Conservation (phyloP, 208 protist genomes). For the Trypanosoma cruzi region DNA sequence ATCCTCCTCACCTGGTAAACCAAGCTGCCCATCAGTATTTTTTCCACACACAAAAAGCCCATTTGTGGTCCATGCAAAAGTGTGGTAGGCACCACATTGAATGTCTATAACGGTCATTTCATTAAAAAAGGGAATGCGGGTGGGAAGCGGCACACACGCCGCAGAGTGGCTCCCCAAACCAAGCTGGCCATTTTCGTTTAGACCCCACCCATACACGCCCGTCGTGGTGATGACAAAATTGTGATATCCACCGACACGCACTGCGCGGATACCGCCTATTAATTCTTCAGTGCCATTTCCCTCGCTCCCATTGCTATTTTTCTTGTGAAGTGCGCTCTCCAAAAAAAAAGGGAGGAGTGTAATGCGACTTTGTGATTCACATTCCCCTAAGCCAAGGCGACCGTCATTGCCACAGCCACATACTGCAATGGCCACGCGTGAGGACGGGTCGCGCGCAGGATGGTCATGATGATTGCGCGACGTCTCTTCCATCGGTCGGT, state of each 20-base stretch:
- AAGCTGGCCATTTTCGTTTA: constrained; percentile 83
- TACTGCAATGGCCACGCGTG: constrained; percentile 43
- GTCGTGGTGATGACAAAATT: constrained; percentile 67
- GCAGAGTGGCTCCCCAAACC: constrained; percentile 43
- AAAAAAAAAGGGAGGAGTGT: constrained; percentile 32
- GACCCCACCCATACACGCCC: constrained; percentile 75
- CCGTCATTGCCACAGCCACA: constrained; percentile 83
- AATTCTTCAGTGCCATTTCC: constrained; percentile 2
- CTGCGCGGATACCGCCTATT: constrained; percentile 31
- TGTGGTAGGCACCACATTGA: constrained; percentile 46
- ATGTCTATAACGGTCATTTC: constrained; percentile 33
- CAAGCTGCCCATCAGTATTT: constrained; percentile 87
- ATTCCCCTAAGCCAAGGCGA: constrained; percentile 60
- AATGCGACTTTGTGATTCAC: constrained; percentile 20
- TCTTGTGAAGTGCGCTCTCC: not conserved
- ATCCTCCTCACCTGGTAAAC: constrained; percentile 40
- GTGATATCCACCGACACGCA: constrained; percentile 85
- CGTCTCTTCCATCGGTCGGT: constrained; percentile 1
- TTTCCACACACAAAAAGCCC: constrained; percentile 72
- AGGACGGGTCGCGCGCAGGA: not conserved
- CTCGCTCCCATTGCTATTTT: not conserved
- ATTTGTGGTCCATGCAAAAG: constrained; percentile 48
- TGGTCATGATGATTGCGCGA: not conserved
- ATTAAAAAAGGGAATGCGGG: constrained; percentile 51
- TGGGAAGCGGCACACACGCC: constrained; percentile 25